A percentile compares a stretch with the other conserved stretches of the same genome.
These are phyloP conservation scores for Trichoderma simmonsii DNA, from an alignment of 2,329 filamentous ascomycete species.

Conservation along the genomic window DNA sequence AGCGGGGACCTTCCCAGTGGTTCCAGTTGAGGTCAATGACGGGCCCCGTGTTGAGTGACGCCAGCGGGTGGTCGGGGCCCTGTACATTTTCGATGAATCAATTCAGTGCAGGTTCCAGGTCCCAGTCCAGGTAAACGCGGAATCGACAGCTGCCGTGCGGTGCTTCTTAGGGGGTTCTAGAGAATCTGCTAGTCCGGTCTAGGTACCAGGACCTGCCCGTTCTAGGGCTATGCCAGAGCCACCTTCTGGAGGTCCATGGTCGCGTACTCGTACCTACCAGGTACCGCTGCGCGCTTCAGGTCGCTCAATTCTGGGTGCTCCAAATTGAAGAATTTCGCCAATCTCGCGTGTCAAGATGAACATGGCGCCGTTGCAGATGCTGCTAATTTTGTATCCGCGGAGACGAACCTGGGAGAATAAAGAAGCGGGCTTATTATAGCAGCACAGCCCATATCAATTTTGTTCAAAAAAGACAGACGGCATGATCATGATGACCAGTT, in stretches of 20 bases:
- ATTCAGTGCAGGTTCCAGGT: background rate
- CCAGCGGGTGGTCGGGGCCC: background rate
- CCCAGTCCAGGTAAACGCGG: background rate
- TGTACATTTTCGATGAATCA: background rate
- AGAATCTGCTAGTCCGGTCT: background rate
- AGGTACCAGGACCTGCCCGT: background rate
- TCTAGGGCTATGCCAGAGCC: background rate
- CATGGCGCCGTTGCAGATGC: background rate
- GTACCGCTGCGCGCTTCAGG: background rate
- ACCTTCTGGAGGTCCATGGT: background rate
- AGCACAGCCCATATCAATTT: background rate
- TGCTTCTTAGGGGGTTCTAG: slow-evolving; percentile 1
- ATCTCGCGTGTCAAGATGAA: background rate
- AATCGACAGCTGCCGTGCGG: slow-evolving; percentile 2
- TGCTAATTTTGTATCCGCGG: background rate
- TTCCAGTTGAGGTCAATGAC: background rate
- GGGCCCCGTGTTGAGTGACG: background rate
- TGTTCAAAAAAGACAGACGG: background rate
- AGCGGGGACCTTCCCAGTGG: background rate
- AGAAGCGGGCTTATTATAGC: background rate
- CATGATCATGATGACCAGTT: background rate
- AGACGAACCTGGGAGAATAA: background rate
- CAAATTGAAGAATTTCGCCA: slow-evolving; percentile 10
- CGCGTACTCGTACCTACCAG: background rate
- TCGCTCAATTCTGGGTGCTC: background rate